These are phyloP conservation scores for Leersia perrieri DNA, from an alignment of 176 grass and related monocot species.

Conservation along the genomic window DNA sequence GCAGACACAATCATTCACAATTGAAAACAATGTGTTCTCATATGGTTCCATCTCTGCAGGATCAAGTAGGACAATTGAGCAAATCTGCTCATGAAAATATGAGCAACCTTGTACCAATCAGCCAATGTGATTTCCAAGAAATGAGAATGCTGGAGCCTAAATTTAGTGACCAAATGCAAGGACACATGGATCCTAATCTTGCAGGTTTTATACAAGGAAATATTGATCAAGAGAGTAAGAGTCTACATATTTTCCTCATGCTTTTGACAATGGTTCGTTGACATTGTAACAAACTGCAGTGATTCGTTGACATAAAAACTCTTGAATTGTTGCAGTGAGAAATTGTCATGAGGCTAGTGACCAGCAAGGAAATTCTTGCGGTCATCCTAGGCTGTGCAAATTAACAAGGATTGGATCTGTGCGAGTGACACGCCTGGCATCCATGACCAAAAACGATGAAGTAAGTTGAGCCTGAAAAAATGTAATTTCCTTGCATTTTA, in stretches of 20 bases:
- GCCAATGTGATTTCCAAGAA: not conserved
- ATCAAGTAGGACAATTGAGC: not conserved
- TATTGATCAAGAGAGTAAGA: slow-evolving; percentile 18
- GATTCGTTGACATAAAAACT: slow-evolving; percentile 14
- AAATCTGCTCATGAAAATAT: slow-evolving; percentile 26
- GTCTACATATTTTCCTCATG: not conserved
- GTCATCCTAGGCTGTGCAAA: not conserved
- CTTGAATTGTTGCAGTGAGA: not conserved
- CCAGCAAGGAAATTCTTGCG: slow-evolving; percentile 1
- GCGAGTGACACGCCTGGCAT: not conserved
- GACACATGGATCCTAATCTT: not conserved
- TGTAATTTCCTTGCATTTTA: not conserved
- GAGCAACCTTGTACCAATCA: not conserved
- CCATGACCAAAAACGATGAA: not conserved
- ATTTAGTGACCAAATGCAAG: slow-evolving; percentile 5
- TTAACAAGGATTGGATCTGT: slow-evolving; percentile 7
- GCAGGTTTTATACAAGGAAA: not conserved
- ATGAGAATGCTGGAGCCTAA: not conserved
- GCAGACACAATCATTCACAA: not conserved
- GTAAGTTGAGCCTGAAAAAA: slow-evolving; percentile 14
- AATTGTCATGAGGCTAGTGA: not conserved
- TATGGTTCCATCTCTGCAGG: not conserved
- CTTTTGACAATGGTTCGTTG: not conserved
- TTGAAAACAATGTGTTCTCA: not conserved
- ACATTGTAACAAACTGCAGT: not conserved